These are phyloP conservation scores for Fallopia convolvulus DNA, from an alignment of 148 eudicot species.

Conservation along the genomic window DNA sequence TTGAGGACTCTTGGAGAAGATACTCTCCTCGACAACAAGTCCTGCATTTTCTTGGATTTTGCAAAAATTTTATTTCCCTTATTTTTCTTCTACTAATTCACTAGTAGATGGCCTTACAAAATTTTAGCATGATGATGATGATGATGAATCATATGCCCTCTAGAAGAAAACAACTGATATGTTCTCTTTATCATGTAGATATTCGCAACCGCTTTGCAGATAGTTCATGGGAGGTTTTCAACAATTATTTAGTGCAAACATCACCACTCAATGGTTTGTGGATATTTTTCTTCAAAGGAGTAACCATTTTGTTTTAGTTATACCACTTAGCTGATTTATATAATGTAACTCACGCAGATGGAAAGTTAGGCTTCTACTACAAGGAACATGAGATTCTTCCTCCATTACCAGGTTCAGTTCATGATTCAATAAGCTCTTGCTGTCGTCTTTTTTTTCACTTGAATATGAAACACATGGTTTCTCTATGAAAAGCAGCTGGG, in stretches of 20 bases:
- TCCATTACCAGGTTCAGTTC: slow-evolving; percentile 59
- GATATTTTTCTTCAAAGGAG: background rate
- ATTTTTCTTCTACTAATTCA: no score
- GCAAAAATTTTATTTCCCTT: no score
- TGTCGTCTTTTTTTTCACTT: background rate
- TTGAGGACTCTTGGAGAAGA: no score
- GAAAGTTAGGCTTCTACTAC: slow-evolving; percentile 89
- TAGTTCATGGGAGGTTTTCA: slow-evolving; percentile 77
- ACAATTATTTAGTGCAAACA: slow-evolving; percentile 54
- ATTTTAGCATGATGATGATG: no score
- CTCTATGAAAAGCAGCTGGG: slow-evolving; percentile 44
- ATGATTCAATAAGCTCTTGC: background rate
- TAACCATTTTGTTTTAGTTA: background rate
- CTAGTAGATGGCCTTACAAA: background rate
- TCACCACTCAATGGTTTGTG: slow-evolving; percentile 74
- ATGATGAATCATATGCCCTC: background rate
- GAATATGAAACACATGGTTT: background rate
- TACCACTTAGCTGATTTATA: background rate
- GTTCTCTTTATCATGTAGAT: slow-evolving; percentile 31
- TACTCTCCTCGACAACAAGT: no score
- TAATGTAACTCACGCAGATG: slow-evolving; percentile 31
- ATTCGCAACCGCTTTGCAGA: slow-evolving; percentile 61
- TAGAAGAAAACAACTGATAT: background rate
- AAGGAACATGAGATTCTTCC: slow-evolving; percentile 92
- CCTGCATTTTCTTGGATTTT: no score